Evolutionary conservation across 1,284 basidiomycete genomes (phyloP), one percentile per base, ranked within the genome.

Genomic region (Peniophora sp.): DNA sequence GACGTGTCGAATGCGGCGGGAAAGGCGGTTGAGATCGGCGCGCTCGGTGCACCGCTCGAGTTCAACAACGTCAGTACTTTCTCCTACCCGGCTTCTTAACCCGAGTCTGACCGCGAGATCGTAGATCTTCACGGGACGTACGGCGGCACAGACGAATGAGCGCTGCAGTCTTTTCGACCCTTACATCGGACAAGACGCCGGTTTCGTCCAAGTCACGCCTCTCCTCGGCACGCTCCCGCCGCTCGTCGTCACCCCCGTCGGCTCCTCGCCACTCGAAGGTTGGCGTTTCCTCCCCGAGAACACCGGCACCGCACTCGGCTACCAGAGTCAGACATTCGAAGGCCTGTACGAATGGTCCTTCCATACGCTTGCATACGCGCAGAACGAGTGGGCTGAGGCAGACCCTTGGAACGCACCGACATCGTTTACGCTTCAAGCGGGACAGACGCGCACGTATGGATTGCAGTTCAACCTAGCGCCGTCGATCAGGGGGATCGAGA

Each of bases 321-420:
- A 80, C 58, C 78, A 80, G 56, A 78, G 77, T 1, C 79, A 81
- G 59, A 80, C 79, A 0, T 81, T 80, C 56, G 79, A 81, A 59
- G 79, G 73, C 0, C 60, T 79, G 8, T 79, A 79, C 63, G 77
- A 79, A 64, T 80, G 78, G 78, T 74, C 78, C 55, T 79, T 79
- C 61, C 79, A 80, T 52, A 79, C 78, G 1, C 63, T 79, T 19
- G 78, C 78, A 0, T 80, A 78, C 56, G 78, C 78, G 10, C 66
- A 79, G 57, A 75, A 77, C 56, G 78, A 80, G 56, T 80, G 79
- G 79, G 64, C 65, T 6, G 57, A 57, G 22, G 75, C 75, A 34
- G 73, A 73, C 0, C 77, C 79, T 0, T 80, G 78, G 78, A 81
- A 80, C 58, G 70, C 69, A 5, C 69, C 78, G 0, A 75, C 77